Conservation (phyloP, 805 yeast genomes). For the Danielozyma ontarioensis region DNA sequence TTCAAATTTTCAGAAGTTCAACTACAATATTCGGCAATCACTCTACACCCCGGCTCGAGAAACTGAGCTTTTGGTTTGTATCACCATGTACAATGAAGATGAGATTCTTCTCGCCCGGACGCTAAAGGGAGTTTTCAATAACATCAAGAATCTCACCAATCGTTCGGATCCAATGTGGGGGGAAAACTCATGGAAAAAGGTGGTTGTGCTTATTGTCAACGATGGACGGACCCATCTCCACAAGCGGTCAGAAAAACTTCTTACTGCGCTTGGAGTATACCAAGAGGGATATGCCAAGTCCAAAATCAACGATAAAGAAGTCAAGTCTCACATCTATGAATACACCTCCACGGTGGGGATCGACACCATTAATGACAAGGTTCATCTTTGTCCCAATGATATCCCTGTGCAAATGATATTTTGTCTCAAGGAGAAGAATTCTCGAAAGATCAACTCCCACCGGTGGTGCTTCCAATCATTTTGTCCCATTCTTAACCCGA, state of each 20-base stretch:
- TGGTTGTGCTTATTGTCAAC: slow-evolving; percentile 82
- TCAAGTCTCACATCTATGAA: slow-evolving; percentile 85
- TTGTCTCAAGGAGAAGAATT: slow-evolving; percentile 85
- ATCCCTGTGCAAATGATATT: slow-evolving; percentile 84
- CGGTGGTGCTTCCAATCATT: slow-evolving; percentile 96
- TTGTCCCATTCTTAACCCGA: slow-evolving; percentile 76
- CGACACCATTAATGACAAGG: slow-evolving; percentile 56
- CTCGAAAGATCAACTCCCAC: slow-evolving; percentile 89
- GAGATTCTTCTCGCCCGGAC: slow-evolving; percentile 81
- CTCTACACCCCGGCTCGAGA: slow-evolving; percentile 72
- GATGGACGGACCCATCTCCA: slow-evolving; percentile 88
- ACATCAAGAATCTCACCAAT: slow-evolving; percentile 67
- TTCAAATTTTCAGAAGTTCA: slow-evolving; percentile 50
- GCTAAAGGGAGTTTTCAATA: slow-evolving; percentile 76
- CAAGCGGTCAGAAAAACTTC: slow-evolving; percentile 70
- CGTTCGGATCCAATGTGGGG: slow-evolving; percentile 77
- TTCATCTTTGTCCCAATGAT: slow-evolving; percentile 62
- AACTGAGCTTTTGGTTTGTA: slow-evolving; percentile 80
- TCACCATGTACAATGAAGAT: slow-evolving; percentile 88
- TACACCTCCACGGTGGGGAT: slow-evolving; percentile 91
- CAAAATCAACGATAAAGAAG: slow-evolving; percentile 76
- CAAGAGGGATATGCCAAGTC: slow-evolving; percentile 96
- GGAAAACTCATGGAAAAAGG: slow-evolving; percentile 90
- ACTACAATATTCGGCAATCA: slow-evolving; percentile 79
- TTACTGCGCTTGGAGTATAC: slow-evolving; percentile 84